phyloP scores from a whole-genome alignment of 495 filamentous ascomycete species.

The Podospora conica region DNA sequence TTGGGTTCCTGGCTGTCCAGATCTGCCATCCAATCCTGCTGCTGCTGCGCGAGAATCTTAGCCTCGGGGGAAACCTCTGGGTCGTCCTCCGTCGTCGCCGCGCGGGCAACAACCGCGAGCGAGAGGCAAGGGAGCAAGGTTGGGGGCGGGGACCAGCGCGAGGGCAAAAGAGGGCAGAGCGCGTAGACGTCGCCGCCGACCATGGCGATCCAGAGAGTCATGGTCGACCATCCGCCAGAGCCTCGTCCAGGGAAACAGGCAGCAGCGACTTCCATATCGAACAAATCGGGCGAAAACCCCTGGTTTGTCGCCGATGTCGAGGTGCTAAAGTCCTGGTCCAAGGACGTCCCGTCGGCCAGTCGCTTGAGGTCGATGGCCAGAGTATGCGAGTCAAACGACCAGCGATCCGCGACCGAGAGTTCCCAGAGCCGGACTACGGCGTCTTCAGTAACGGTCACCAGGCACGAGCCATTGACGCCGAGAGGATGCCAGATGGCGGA shows the following conservation, averaged over 20 bases:
- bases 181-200: conserved; percentile 81
- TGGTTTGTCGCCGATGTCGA: conserved; percentile 64
- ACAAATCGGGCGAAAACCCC: conserved; percentile 73
- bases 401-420: conserved; percentile 66
- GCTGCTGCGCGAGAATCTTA: conserved; percentile 58
- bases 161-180: conserved; percentile 78
- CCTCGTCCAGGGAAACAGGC: conserved; percentile 73
- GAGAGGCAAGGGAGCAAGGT: conserved; percentile 71
- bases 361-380: conserved; percentile 77
- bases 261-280: conserved; percentile 83
- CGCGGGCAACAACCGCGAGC: conserved; percentile 61
- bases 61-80: conserved; percentile 46
- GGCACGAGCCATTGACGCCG: conserved; percentile 60
- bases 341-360: conserved; percentile 67
- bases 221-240: conserved; percentile 78
- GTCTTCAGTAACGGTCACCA: conserved; percentile 81
- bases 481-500: conserved; percentile 85
- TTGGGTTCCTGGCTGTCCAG: conserved; percentile 71
- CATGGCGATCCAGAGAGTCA: conserved; percentile 93
- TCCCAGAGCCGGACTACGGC: conserved; percentile 86
- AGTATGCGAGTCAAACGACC: conserved; percentile 76
- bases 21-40: conserved; percentile 76
- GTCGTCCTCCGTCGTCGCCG: conserved; percentile 55
- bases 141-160: conserved; percentile 72
- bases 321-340: conserved; percentile 69